These are phyloP conservation scores for Peronospora belbahrii DNA, from an alignment of 352 stramenopile species.

Conservation along the genomic window DNA sequence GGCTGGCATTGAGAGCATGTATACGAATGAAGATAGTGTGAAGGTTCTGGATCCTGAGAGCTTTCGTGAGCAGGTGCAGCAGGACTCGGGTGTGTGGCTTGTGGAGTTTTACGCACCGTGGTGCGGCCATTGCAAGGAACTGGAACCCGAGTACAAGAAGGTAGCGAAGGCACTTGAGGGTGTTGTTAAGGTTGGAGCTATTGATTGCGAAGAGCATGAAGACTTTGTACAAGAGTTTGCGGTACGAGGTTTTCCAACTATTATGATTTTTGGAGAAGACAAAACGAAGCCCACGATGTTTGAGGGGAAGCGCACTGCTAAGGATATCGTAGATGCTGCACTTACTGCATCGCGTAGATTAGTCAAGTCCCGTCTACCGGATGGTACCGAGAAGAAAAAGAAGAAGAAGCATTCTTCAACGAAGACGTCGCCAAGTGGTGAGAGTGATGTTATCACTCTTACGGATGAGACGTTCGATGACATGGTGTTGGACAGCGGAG, in stretches of 20 bases:
- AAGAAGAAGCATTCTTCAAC: slow-evolving; percentile 33
- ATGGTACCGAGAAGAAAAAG: slow-evolving; percentile 47
- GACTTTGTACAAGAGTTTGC: slow-evolving; percentile 80
- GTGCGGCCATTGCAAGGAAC: slow-evolving; percentile 92
- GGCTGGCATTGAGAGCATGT: slow-evolving; percentile 37
- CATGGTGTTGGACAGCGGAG: slow-evolving; percentile 83
- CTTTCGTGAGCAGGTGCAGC: slow-evolving; percentile 61
- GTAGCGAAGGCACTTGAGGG: slow-evolving; percentile 83
- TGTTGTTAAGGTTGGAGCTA: slow-evolving; percentile 85
- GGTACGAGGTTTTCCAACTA: slow-evolving; percentile 90
- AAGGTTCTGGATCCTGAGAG: slow-evolving; percentile 65
- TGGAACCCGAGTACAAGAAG: slow-evolving; percentile 89
- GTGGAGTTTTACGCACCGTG: slow-evolving; percentile 94
- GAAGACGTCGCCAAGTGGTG: slow-evolving; percentile 34
- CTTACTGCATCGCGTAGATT: slow-evolving; percentile 63
- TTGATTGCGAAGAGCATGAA: slow-evolving; percentile 80
- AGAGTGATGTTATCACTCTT: slow-evolving; percentile 80
- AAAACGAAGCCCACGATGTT: slow-evolving; percentile 74
- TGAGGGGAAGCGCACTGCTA: slow-evolving; percentile 69
- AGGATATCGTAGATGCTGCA: slow-evolving; percentile 80
- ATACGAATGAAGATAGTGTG: slow-evolving; percentile 55
- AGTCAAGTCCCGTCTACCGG: slow-evolving; percentile 70
- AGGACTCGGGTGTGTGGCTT: slow-evolving; percentile 84
- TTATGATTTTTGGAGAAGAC: slow-evolving; percentile 89
- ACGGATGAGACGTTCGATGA: slow-evolving; percentile 89